Base-by-base conservation (phyloP, 345 rosid genomes). In the Bruguiera parviflora region DNA sequence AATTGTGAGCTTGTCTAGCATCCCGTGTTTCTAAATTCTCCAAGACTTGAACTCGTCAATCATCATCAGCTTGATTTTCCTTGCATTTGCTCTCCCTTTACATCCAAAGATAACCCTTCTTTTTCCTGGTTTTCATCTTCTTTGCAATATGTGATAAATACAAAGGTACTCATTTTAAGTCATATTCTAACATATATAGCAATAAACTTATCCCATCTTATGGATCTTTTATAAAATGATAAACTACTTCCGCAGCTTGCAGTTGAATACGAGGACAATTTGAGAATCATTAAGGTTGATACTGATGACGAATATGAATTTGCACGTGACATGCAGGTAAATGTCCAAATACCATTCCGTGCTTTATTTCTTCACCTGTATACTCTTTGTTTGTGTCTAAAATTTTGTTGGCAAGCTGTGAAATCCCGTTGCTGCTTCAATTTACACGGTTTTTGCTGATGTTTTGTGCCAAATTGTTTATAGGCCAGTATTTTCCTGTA, bases 231-330 rank as follows among this genome's bases (percentile, higher is more conserved):
- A 43, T 43, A 11, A 43, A 43, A 11, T 43, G 16, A 43, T 39
- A 2, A 2, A 39, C 15, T 13, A 43, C 49, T 13, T 43, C 49
- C 13, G 43, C 88, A 91, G 98, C 97, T 91, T 67, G 92, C 95
- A 1, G 97, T 91, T 71, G 95, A 88, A 84, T 87, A 87, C 68
- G 97, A 89, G 84, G 85, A 71, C 64, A 91, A 88, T 69, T 92
- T 89, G 32, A 75, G 87, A 69, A 91, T 94, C 55, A 84, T 94
- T 70, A 94, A 91, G 82, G 98, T 94, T 37, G 96, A 94, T 70
- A 89, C 96, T 2, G 96, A 94, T 63, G 87, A 91, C 51, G 97
- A 91, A 75, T 86, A 94, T 59, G 95, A 94, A 74, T 94, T 94
- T 80, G 96, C 97, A 5, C 83, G 81, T 25, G 92, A 87, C 68